phyloP scores from a whole-genome alignment of 2,329 filamentous ascomycete genomes.

The Hypoxylon sp. region DNA sequence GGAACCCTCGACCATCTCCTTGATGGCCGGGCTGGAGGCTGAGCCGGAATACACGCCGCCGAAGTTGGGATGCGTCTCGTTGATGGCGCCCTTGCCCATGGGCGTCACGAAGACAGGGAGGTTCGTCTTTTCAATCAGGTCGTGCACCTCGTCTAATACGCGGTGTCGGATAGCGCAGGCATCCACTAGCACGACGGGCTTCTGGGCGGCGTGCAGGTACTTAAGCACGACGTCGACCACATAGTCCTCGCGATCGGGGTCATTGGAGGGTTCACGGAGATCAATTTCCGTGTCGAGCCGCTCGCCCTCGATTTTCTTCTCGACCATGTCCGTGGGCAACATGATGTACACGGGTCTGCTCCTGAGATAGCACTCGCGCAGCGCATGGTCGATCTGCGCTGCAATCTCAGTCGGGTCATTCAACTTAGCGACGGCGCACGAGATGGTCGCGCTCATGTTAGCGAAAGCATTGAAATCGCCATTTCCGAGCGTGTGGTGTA shows the following conservation, averaged over 20 bases:
- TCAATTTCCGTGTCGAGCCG: constrained; percentile 80
- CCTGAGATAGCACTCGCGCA: constrained; percentile 80
- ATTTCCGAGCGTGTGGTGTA: constrained; percentile 81
- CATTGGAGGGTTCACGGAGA: constrained; percentile 74
- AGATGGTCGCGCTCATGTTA: constrained; percentile 81
- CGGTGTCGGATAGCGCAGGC: constrained; percentile 85
- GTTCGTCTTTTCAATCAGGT: constrained; percentile 78
- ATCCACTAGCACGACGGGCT: constrained; percentile 85
- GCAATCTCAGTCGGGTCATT: constrained; percentile 79
- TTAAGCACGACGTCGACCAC: constrained; percentile 85
- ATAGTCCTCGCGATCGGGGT: constrained; percentile 80
- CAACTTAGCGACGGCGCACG: constrained; percentile 78
- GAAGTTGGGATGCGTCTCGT: constrained; percentile 82
- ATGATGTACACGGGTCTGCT: constrained; percentile 88
- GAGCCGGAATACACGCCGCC: constrained; percentile 89
- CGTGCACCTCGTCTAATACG: constrained; percentile 79
- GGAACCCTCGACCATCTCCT: constrained; percentile 74
- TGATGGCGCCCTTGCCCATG: constrained; percentile 88
- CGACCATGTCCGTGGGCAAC: constrained; percentile 84
- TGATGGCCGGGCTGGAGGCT: constrained; percentile 76
- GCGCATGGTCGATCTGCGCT: constrained; percentile 81
- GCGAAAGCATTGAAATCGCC: constrained; percentile 88
- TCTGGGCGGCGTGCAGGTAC: constrained; percentile 79
- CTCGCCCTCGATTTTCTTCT: constrained; percentile 81
- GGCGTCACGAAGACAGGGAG: constrained; percentile 89